phyloP scores from a whole-genome alignment of 202 grass and related monocot species.

The Zizania palustris region DNA sequence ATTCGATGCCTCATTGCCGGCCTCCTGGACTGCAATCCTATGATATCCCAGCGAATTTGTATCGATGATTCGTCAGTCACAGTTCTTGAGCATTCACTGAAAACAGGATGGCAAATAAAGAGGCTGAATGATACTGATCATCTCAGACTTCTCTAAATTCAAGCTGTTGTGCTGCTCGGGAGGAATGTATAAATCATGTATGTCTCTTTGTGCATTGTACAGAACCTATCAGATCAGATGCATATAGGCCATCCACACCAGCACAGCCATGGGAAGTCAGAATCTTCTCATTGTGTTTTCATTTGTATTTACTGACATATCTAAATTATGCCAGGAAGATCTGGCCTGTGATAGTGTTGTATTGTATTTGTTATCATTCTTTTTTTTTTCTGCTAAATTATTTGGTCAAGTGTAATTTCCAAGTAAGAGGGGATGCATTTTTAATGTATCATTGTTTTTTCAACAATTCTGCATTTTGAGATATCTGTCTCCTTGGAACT shows the following conservation, averaged over 20 bases:
- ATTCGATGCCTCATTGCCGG: slow-evolving; percentile 83
- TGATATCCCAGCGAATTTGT: slow-evolving; percentile 72
- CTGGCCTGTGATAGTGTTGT: slow-evolving; percentile 35
- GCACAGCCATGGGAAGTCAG: neutral
- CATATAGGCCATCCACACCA: neutral
- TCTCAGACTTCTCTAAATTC: slow-evolving; percentile 79
- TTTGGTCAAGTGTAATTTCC: slow-evolving; percentile 40
- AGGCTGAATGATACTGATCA: slow-evolving; percentile 88
- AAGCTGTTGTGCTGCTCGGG: neutral
- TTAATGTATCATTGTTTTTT: slow-evolving; percentile 10
- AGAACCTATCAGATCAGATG: slow-evolving; percentile 36
- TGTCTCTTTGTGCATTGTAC: slow-evolving; percentile 14
- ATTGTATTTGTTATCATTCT: slow-evolving; percentile 39
- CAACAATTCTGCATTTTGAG: neutral
- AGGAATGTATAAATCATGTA: neutral
- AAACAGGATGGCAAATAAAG: slow-evolving; percentile 87
- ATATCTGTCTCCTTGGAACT: neutral
- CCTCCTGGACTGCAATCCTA: slow-evolving; percentile 75
- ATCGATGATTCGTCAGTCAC: slow-evolving; percentile 91
- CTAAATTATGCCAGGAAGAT: slow-evolving; percentile 13
- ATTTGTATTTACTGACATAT: slow-evolving; percentile 39
- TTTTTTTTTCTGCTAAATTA: slow-evolving; percentile 38
- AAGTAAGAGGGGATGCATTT: neutral
- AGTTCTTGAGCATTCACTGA: slow-evolving; percentile 74
- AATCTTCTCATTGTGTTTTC: slow-evolving; percentile 33